Evolutionary conservation across 78 protist genomes (phyloP), one percentile per base, ranked within the genome.

Genomic region (Dictyostelium purpureum): DNA sequence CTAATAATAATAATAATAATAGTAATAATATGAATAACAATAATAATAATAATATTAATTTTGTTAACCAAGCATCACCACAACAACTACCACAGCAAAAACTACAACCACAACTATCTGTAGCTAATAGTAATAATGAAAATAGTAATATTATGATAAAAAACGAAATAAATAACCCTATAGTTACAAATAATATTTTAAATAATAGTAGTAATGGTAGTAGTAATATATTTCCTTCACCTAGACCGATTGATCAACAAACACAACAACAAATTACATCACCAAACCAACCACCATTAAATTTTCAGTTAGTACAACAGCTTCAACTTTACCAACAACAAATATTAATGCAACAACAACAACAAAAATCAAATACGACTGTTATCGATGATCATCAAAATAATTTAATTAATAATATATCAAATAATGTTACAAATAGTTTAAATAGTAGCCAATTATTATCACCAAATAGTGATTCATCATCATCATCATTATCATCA

Each of bases 191-290:
- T 1, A 47, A 47, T 47, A 47, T 1, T 47, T 14, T 10, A 14
- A 47, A 47, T 47, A 47, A 47, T 47, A 47, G 4, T 47, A 47
- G 52, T 47, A 47, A 47, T 47, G 52, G 52, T 47, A 47, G 12
- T 47, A 16, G 52, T 63, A 63, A 63, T 63, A 63, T 63, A 33
- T 63, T 63, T 33, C 71, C 71, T 1, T 63, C 71, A 63, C 71
- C 71, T 18, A 63, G 71, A 33, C 71, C 71, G 12, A 31, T 63
- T 57, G 38, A 57, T 26, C 66, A 57, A 57, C 66, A 57, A 63
- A 63, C 42, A 12, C 42, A 31, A 33, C 71, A 63, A 63, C 70
- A 61, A 61, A n/a, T n/a, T n/a, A n/a, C n/a, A n/a, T n/a, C n/a
- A n/a, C n/a, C n/a, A n/a, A n/a, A n/a, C n/a, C 38, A 28, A 61